Conservation (phyloP, 73 alveolate species). For the Paramecium caudatum region DNA sequence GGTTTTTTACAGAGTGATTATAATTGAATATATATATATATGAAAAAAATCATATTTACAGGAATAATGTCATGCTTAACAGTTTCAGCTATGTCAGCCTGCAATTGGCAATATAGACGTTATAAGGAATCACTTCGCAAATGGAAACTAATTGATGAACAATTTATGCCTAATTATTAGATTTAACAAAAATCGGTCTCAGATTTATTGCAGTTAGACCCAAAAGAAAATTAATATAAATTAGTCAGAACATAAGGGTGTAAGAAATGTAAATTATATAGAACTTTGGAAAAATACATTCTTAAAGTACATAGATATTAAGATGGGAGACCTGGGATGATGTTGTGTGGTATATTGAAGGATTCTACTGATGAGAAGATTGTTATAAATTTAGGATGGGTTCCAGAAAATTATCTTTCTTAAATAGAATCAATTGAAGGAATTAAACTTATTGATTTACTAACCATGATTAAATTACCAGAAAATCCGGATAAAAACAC, state of each 20-base stretch:
- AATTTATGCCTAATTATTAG: constrained; percentile 19
- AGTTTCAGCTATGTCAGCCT: constrained; percentile 65
- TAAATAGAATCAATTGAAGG: not conserved
- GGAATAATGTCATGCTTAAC: constrained; percentile 58
- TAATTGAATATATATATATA: not conserved
- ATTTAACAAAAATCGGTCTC: not conserved
- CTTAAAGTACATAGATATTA: constrained; percentile 69
- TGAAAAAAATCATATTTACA: constrained; percentile 27
- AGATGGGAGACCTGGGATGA: constrained; percentile 76
- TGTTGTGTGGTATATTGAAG: constrained; percentile 59
- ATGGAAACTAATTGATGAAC: constrained; percentile 73
- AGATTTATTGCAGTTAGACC: constrained; percentile 11
- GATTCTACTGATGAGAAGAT: constrained; percentile 26
- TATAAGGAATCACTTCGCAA: constrained; percentile 66
- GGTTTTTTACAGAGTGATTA: no score
- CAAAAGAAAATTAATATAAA: constrained; percentile 19
- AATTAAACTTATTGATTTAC: not conserved
- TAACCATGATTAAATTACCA: constrained; percentile 66
- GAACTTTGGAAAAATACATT: constrained; percentile 18
- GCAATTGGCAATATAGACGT: constrained; percentile 72
- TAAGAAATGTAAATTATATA: constrained; percentile 4
- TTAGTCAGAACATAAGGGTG: constrained; percentile 16
- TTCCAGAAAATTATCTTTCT: constrained; percentile 48
- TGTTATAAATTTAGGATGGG: constrained; percentile 73
- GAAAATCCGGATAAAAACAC: constrained; percentile 51